A percentile compares a stretch with the other conserved stretches of the same genome.
These are phyloP conservation scores for Linnemannia exigua DNA, from an alignment of 192 early-diverging fungal species.

Conservation along the genomic window DNA sequence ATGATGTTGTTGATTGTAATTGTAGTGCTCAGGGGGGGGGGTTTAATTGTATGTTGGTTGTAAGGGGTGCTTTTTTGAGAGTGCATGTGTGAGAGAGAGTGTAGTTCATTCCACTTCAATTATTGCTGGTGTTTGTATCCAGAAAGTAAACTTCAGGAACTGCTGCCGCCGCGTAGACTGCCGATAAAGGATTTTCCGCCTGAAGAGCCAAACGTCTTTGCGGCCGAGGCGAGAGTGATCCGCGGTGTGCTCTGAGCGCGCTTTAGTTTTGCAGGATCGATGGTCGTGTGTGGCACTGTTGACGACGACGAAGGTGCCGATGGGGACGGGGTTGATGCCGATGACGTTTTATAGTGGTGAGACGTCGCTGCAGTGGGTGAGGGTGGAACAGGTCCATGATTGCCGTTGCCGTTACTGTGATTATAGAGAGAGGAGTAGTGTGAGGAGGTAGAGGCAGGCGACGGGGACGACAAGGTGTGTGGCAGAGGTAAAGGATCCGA, in stretches of 20 bases:
- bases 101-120: no score
- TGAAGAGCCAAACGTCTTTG: constrained; percentile 45
- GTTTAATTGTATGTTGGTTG: no score
- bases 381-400: neutral
- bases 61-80: no score
- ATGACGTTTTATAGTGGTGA: neutral
- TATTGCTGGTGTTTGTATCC: no score
- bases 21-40: no score
- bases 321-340: constrained; percentile 12
- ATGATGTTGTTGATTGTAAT: no score
- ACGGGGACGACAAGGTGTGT: neutral
- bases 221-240: constrained; percentile 43
- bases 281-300: constrained; percentile 34
- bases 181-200: constrained; percentile 52
- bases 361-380: constrained; percentile 6
- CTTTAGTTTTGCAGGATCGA: constrained; percentile 51
- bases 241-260: constrained; percentile 48
- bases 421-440: constrained; percentile 12
- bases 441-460: constrained; percentile 6
- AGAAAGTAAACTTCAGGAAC: constrained; percentile 24
- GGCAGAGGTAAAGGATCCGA: neutral
- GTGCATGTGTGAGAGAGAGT: no score
- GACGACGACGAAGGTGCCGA: neutral
- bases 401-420: neutral
- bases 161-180: constrained; percentile 29